Conservation (phyloP, 1,284 basidiomycete genomes). For the Ganoderma leucocontextum region DNA sequence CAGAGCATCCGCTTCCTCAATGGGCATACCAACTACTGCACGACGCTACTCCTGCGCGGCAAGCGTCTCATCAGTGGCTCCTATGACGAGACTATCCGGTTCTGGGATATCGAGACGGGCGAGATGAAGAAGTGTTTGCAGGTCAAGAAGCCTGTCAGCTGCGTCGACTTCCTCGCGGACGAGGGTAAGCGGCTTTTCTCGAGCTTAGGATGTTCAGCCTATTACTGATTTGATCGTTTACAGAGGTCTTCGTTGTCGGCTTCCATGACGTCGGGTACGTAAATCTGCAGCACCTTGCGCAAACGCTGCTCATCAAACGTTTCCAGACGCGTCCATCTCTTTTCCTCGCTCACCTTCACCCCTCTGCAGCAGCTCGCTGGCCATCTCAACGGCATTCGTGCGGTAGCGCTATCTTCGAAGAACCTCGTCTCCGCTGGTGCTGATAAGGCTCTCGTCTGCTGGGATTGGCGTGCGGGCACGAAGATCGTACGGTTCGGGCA, state of each 20-base stretch:
- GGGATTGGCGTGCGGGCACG: constrained; percentile 87
- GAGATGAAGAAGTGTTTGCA: constrained; percentile 83
- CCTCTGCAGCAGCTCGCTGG: constrained; percentile 87
- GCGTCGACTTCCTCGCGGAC: constrained; percentile 86
- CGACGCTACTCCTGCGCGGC: constrained; percentile 80
- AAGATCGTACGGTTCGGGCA: constrained; percentile 93
- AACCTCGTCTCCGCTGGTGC: constrained; percentile 91
- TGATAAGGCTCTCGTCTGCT: constrained; percentile 90
- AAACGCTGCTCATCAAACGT: constrained; percentile 12
- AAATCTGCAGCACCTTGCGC: constrained; percentile 1
- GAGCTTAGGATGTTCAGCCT: neutral
- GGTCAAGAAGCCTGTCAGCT: constrained; percentile 89
- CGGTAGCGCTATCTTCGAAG: constrained; percentile 86
- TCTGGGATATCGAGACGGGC: constrained; percentile 87
- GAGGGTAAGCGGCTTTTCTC: constrained; percentile 47
- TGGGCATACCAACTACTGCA: constrained; percentile 91
- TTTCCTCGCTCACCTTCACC: constrained; percentile 81
- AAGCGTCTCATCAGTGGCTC: constrained; percentile 87
- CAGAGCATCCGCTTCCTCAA: constrained; percentile 81
- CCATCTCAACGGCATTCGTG: constrained; percentile 82
- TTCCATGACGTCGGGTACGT: constrained; percentile 90
- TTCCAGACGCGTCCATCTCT: constrained; percentile 79
- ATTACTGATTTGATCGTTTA: neutral
- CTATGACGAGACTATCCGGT: constrained; percentile 90
- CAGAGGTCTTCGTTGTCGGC: constrained; percentile 90